Evolutionary conservation across 768 basidiomycete species (phyloP).

Genomic region (Boletus rufocinnamomeus): DNA sequence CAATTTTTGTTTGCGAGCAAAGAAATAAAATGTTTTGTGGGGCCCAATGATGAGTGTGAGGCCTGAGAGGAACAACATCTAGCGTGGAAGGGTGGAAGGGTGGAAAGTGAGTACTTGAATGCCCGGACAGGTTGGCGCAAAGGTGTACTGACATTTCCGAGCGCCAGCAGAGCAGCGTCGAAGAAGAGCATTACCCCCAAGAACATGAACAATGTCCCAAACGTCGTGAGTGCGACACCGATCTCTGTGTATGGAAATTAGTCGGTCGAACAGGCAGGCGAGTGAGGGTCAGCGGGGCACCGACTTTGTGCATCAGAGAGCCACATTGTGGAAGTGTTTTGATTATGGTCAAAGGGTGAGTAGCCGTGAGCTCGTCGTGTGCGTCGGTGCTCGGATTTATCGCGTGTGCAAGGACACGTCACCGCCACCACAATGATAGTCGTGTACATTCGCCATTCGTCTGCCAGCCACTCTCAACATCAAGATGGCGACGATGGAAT

Average conservation of each 20-base stretch:
- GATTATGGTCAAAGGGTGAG: conserved; percentile 7
- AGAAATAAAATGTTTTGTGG: conserved; percentile 97
- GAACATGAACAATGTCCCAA: conserved; percentile 94
- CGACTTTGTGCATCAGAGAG: conserved; percentile 54
- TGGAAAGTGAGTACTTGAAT: conserved; percentile 7
- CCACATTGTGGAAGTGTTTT: conserved; percentile 41
- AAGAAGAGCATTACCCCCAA: conserved; percentile 96
- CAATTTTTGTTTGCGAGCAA: conserved; percentile 92
- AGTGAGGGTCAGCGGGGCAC: conserved; percentile 6
- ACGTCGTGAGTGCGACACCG: conserved; percentile 94
- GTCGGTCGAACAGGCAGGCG: neutral
- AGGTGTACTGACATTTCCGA: conserved; percentile 82
- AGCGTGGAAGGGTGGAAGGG: neutral
- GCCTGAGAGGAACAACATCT: conserved; percentile 94
- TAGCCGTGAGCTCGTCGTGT: neutral
- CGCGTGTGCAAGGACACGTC: conserved; percentile 24
- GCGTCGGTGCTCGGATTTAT: neutral
- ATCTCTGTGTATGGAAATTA: conserved; percentile 62
- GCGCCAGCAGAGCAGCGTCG: conserved; percentile 90
- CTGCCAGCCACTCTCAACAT: too few species aligned
- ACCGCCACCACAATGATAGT: conserved; percentile 18
- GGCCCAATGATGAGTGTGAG: conserved; percentile 97
- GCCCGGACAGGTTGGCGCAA: neutral
- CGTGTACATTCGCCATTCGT: neutral
- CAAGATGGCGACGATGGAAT: too few species aligned